Base-by-base conservation (phyloP, 1,139 yeast species). In the Candida dubliniensis region DNA sequence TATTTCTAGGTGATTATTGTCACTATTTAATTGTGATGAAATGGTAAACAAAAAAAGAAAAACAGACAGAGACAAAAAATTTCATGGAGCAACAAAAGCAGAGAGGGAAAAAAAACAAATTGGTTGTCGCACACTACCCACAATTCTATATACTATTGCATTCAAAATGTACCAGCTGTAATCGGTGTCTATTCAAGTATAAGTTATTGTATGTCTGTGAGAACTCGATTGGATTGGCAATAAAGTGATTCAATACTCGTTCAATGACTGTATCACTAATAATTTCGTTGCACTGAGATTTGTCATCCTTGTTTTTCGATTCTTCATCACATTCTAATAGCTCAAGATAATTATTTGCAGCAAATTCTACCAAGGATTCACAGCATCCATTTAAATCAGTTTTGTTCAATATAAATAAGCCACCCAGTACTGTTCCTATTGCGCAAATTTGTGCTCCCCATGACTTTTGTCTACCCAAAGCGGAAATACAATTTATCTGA, bases 361-460 rank as follows among this genome's bases (percentile, higher is more conserved):
- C 33, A 14, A 36, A 36, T 5, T 14, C 24, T 8, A 48, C 42
- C 30, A 58, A 40, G 34, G 60, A 64, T 29, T 53, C 50, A 18
- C 38, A 38, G 40, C 62, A 56, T 15, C 46, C 49, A 1, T 34
- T 46, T 2, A 59, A 35, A 1, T 49, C 18, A n/a, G 35, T 23
- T 15, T 30, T 38, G 24, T 42, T 43, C 5, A 52, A 10, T n/a
- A 41, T 8, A 44, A 63, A 67, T 8, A 71, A 50, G 2, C 67
- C 72, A 8, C 77, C 77, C 49, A 58, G 58, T 1, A 61, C 60
- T 0, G 76, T 71, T 3, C 75, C 76, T 18, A 70, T 43, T 1
- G 69, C 40, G 0, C 60, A 67, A 14, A 54, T 37, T 2, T 46
- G 52, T 2, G 15, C 37, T 2, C 47, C 34, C 1, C 31, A 15